A percentile compares a stretch with the other conserved stretches of the same genome.
phyloP scores from a whole-genome alignment of 2,329 filamentous ascomycete species.

The Aspergillus awamori region DNA sequence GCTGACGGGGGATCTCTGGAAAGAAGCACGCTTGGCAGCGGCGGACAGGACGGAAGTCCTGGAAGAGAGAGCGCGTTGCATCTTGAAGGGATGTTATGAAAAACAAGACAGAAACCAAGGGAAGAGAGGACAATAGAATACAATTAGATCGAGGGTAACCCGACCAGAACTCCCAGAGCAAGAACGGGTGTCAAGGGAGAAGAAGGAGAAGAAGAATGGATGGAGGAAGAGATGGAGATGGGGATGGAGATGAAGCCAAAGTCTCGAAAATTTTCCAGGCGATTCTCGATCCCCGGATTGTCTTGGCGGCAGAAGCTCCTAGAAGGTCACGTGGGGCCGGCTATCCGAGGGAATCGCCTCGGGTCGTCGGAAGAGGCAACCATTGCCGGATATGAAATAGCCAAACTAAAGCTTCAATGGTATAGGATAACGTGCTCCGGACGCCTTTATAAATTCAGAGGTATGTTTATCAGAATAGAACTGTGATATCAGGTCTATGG shows the following conservation, averaged over 20 bases:
- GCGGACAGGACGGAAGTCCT: constrained; percentile 77
- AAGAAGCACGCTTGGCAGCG: constrained; percentile 58
- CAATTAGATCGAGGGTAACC: constrained; percentile 30
- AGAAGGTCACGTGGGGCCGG: constrained; percentile 44
- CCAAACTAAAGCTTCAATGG: too few relatives aligned
- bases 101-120: constrained; percentile 25
- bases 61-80: constrained; percentile 94
- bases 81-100: constrained; percentile 54
- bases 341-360: constrained; percentile 32
- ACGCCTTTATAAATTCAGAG: too few relatives aligned
- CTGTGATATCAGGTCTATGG: too few relatives aligned
- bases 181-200: constrained; percentile 34
- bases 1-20: constrained; percentile 66
- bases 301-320: constrained; percentile 48
- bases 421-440: too few relatives aligned
- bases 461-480: too few relatives aligned
- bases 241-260: constrained; percentile 41
- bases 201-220: constrained; percentile 35
- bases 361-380: constrained; percentile 25
- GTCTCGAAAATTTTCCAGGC: constrained; percentile 47
- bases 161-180: constrained; percentile 38
- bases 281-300: constrained; percentile 45
- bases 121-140: constrained; percentile 25
- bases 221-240: constrained; percentile 32
- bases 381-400: too few relatives aligned